Evolutionary conservation across 1,284 basidiomycete species (phyloP).

Genomic region (Schizophyllum amplum): DNA sequence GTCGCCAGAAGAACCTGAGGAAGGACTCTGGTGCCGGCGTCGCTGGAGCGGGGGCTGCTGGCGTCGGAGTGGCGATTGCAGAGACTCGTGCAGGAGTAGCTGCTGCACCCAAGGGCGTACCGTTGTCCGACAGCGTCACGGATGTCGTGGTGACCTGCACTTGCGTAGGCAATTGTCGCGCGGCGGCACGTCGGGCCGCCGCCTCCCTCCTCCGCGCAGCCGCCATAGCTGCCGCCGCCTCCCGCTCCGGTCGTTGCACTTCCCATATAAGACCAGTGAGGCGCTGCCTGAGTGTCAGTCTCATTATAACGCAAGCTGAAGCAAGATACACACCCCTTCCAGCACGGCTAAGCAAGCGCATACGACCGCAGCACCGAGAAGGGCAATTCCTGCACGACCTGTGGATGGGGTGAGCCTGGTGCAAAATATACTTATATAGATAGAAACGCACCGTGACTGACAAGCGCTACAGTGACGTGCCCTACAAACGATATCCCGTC

Average conservation of each 20-base stretch:
- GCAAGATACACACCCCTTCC: not conserved
- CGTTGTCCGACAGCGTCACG: not conserved
- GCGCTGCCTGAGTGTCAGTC: not conserved
- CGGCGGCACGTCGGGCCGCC: too few relatives aligned
- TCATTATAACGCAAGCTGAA: not conserved
- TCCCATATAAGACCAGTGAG: not conserved
- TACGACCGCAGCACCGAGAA: not conserved
- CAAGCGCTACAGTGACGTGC: not conserved
- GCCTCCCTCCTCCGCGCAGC: not conserved
- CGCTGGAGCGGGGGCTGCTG: not conserved
- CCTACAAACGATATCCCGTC: not conserved
- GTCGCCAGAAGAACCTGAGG: conserved; percentile 42
- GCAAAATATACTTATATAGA: not conserved
- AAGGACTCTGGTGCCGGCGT: conserved; percentile 21
- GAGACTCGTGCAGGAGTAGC: too few relatives aligned
- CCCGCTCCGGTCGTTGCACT: not conserved
- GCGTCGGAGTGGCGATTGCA: not conserved
- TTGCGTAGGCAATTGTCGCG: not conserved
- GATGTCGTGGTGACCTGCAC: not conserved
- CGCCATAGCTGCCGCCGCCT: not conserved
- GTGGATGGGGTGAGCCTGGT: not conserved
- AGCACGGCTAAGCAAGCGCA: not conserved
- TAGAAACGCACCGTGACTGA: not conserved
- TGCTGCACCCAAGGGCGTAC: not conserved
- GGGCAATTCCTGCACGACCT: not conserved